Evolutionary conservation across 768 basidiomycete genomes (phyloP).

Genomic region (Panaeolus cyanescens): DNA sequence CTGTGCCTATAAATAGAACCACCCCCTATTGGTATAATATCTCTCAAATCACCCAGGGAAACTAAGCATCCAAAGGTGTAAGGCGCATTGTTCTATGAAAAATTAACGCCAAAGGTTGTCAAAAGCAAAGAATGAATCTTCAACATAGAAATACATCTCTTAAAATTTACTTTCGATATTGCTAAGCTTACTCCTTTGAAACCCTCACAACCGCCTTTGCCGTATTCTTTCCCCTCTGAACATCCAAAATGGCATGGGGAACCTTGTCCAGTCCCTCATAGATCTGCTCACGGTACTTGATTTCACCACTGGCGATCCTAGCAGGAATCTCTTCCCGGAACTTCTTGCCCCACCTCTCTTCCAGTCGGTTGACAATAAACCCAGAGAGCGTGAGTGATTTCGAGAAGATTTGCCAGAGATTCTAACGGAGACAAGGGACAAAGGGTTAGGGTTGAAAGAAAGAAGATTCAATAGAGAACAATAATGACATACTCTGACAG

Average conservation of each 20-base stretch:
- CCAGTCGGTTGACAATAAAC: slow-evolving; percentile 37
- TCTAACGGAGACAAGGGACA: slow-evolving; percentile 28
- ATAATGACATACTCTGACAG: slow-evolving; percentile 24
- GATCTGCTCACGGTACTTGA: slow-evolving; percentile 50
- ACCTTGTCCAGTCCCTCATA: slow-evolving; percentile 43
- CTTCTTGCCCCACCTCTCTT: slow-evolving; percentile 35
- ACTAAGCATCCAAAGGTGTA: too few species aligned
- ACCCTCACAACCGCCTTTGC: slow-evolving; percentile 37
- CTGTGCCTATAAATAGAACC: too few species aligned
- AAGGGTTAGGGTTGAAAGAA: too few species aligned
- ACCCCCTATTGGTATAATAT: too few species aligned
- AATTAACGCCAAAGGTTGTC: neutral
- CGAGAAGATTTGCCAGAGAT: slow-evolving; percentile 36
- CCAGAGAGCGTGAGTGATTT: slow-evolving; percentile 41
- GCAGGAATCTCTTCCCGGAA: slow-evolving; percentile 45
- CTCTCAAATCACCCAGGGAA: too few species aligned
- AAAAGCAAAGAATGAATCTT: neutral
- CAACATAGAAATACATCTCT: neutral
- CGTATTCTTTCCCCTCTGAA: slow-evolving; percentile 36
- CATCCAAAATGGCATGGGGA: slow-evolving; percentile 33
- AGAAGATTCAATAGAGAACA: neutral
- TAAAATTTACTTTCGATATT: neutral
- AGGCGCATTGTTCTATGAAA: too few species aligned
- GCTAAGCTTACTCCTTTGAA: slow-evolving; percentile 24
- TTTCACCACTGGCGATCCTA: slow-evolving; percentile 43